Base-by-base conservation (phyloP, 2,329 filamentous ascomycete species). In the Neonectria sp. region DNA sequence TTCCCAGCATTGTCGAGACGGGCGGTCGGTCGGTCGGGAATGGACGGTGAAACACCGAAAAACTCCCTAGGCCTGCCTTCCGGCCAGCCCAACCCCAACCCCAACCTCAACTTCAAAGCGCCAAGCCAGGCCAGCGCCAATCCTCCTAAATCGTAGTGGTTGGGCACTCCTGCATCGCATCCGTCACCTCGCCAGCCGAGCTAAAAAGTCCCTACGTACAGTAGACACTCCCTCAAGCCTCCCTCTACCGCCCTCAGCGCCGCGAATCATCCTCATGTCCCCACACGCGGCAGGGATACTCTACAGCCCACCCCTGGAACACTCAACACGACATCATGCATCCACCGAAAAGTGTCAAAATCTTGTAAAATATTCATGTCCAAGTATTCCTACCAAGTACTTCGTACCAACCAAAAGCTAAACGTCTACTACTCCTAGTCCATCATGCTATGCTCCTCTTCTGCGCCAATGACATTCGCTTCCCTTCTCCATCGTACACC, bases 381-480 rank as follows among this genome's bases (percentile, higher is more conserved):
- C 49, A 35, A 35, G 9, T 21, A 17, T n/a, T 33, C 31, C 31
- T 13, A 11, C 11, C 5, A 35, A 35, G 13, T 35, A 11, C 13
- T 21, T 21, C 21, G 21, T 21, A 21, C 21, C 31, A 33, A 33
- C 9, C 31, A 21, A 21, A n/a, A 31, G 15, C 9, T 37, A 15
- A 51, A 7, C 12, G 12, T 53, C 51, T 53, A 53, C 31, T 29
- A 6, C 40, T 45, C 27, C 51, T 24, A 21, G 51, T 53, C n/a
- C 31, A 35, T 21, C 31, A 53, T 53, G 51, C 51, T 53, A 53
- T 35, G 29, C 29, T 52, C 49, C 17, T 52, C 49, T 31, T n/a
- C 17, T 62, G 59, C 51, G 59, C 59, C 59, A 61, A 55, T 61
- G 21, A 46, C 27, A 53, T 53, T 13, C 53, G 24, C 37, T 27